A percentile compares a stretch with the other conserved stretches of the same genome.
Conservation (phyloP, 345 rosid species). For the Eutrema japonicum region DNA sequence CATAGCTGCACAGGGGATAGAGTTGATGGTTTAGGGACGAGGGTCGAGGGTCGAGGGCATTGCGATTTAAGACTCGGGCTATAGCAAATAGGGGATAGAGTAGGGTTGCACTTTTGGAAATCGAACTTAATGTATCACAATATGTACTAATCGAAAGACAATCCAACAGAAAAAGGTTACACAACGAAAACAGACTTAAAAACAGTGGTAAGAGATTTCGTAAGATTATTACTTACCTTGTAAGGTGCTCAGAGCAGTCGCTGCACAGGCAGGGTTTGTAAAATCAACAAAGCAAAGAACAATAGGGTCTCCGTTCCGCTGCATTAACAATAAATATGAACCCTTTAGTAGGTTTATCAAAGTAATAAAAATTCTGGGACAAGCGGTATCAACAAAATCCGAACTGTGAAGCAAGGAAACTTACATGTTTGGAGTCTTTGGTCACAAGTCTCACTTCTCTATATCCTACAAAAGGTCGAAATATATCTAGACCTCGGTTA, state of each 20-base stretch:
- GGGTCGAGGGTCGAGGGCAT: not conserved
- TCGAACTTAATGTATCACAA: conserved; percentile 6
- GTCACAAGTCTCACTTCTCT: conserved; percentile 86
- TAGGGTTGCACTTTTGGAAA: not conserved
- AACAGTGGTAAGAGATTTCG: not conserved
- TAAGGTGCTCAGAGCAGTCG: conserved; percentile 85
- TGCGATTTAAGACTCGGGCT: not conserved
- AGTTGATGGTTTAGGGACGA: not conserved
- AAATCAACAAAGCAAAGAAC: conserved; percentile 93
- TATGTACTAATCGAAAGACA: not conserved
- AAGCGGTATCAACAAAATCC: not conserved
- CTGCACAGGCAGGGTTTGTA: conserved; percentile 82
- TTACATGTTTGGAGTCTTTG: conserved; percentile 81
- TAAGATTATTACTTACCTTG: conserved; percentile 61
- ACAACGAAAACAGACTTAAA: not conserved
- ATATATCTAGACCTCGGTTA: conserved; percentile 66
- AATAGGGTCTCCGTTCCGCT: conserved; percentile 85
- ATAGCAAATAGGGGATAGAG: not conserved
- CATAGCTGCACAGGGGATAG: not conserved
- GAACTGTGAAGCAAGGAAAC: conserved; percentile 14
- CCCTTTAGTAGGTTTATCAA: not conserved
- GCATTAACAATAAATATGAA: conserved; percentile 39
- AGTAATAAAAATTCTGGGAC: not conserved
- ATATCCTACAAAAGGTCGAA: conserved; percentile 90
- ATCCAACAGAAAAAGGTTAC: not conserved